Base-by-base conservation (phyloP, 176 grass and related monocot genomes). In the Lolium rigidum region DNA sequence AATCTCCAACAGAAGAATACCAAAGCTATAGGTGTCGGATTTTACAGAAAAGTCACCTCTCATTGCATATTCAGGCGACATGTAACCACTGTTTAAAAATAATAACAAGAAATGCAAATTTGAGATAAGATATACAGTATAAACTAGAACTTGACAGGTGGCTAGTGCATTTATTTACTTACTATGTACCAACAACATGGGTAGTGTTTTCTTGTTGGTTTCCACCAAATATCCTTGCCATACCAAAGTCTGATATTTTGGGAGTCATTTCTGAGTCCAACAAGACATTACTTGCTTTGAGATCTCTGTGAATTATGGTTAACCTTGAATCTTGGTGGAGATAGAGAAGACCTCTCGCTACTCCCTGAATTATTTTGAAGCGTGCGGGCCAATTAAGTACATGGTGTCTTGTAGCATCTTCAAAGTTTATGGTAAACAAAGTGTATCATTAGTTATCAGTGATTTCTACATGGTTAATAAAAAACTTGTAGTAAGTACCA, bases 181-280 rank as follows among this genome's bases (percentile, higher is more conserved):
- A 93, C 88, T 87, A 85, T 37, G 91, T 93, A 20, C 91, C 85
- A 18, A 86, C 77, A 69, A 90, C 85, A 52, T 63, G 69, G 50
- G 50, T 11, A 15, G 50, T 52, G 50, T 14, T 47, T 68, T 25
- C 88, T 28, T 78, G 38, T 12, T 93, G 52, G 11, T 85, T 86
- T 1, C 60, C 82, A n/a, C 78, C 31, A 67, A 90, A 93, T 4
- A 90, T 90, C 52, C 70, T 81, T 70, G 91, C 88, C 59, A 87
- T 90, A 24, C 91, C 91, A 5, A 93, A 93, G 60, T 93, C 91
- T 17, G 91, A 93, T 77, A 93, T 93, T 55, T 93, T 93, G 0
- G 87, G 76, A 5, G 68, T 82, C 69, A 93, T 87, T 4, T 87
- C 66, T 4, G 20, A 37, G 47, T 93, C 91, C 3, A 93, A 54